Conservation (phyloP, 768 basidiomycete species). For the Suillus luteus region DNA sequence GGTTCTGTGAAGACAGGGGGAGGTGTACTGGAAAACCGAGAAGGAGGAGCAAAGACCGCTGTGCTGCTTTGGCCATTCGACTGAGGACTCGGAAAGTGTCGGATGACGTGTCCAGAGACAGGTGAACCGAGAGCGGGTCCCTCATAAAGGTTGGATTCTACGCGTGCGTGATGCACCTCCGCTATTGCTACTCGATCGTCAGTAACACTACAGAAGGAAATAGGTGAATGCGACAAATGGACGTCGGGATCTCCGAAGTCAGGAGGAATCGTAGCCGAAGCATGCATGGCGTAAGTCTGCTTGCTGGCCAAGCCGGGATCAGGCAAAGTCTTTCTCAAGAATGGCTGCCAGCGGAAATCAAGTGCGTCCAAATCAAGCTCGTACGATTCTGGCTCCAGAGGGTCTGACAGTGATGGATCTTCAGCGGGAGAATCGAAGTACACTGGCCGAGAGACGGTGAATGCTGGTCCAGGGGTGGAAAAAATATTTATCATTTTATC, state of each 20-base stretch:
- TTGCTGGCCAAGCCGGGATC: neutral
- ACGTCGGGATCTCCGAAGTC: neutral
- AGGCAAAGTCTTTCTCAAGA: conserved; percentile 31
- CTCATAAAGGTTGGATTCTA: neutral
- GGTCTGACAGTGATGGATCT: conserved; percentile 45
- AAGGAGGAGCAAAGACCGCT: conserved; percentile 22
- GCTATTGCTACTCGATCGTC: neutral
- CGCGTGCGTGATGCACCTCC: neutral
- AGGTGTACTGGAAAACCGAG: conserved; percentile 20
- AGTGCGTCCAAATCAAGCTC: conserved; percentile 43
- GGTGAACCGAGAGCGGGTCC: neutral
- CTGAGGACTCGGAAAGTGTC: neutral
- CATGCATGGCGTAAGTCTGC: neutral
- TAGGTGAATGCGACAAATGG: neutral
- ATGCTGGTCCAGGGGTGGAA: conserved; percentile 52
- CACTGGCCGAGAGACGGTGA: conserved; percentile 34
- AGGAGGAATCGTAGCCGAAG: neutral
- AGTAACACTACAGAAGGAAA: neutral
- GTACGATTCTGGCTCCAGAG: conserved; percentile 38
- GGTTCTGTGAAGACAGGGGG: neutral
- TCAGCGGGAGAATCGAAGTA: conserved; percentile 57
- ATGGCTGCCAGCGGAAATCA: conserved; percentile 61
- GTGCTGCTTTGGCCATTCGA: neutral
- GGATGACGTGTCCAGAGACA: conserved; percentile 1
- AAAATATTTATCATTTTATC: conserved; percentile 29